Percentiles rank a stretch among this genome's conserved stretches.
Conservation (phyloP, 345 rosid genomes). For the Citrus medica region DNA sequence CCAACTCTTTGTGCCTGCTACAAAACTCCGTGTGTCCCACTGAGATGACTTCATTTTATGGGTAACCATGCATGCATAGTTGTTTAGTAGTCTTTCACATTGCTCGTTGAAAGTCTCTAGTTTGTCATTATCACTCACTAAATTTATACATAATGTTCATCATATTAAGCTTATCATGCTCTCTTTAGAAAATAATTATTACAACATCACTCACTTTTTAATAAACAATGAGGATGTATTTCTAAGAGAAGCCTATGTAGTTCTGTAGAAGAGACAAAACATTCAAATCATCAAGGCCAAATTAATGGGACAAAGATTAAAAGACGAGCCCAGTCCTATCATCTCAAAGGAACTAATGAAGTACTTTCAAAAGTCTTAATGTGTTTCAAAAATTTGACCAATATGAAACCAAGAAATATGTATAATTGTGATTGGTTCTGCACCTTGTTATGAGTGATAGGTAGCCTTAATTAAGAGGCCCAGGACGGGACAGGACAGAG, state of each 20-base stretch:
- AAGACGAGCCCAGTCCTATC: background rate
- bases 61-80: too few relatives aligned
- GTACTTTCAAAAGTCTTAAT: too few relatives aligned
- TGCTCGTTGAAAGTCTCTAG: too few relatives aligned
- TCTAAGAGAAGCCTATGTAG: background rate
- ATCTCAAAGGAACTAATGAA: background rate
- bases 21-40: background rate
- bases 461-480: background rate
- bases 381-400: background rate
- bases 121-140: too few relatives aligned
- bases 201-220: background rate
- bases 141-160: too few relatives aligned
- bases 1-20: background rate
- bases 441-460: background rate
- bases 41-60: background rate
- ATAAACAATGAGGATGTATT: too few relatives aligned
- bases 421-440: background rate
- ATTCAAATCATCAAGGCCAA: background rate
- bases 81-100: too few relatives aligned
- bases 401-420: background rate
- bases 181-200: too few relatives aligned
- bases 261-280: background rate
- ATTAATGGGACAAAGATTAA: background rate
- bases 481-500: background rate
- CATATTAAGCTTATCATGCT: too few relatives aligned